Conservation (phyloP, 352 stramenopile genomes). For the Phytophthora kernoviae region DNA sequence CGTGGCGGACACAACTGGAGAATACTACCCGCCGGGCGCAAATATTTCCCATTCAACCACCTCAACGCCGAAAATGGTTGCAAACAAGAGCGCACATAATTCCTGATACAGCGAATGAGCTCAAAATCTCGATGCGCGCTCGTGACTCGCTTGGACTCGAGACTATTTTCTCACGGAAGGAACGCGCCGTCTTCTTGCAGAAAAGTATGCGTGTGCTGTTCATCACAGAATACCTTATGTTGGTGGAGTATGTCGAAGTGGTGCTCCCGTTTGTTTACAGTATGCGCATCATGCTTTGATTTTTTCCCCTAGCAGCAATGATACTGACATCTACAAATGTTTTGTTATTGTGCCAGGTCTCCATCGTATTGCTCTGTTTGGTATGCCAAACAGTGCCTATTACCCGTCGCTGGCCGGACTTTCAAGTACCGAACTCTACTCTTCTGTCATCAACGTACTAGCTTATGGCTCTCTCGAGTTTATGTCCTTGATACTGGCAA, state of each 20-base stretch:
- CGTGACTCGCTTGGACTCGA: background rate
- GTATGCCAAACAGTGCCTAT: constrained; percentile 20
- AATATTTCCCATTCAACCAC: background rate
- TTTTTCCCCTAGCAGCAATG: background rate
- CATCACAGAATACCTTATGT: constrained; percentile 34
- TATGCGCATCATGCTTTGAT: constrained; percentile 3
- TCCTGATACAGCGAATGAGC: background rate
- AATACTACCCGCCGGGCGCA: background rate
- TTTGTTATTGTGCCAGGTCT: constrained; percentile 2
- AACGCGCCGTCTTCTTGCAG: constrained; percentile 17
- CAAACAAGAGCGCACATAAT: background rate
- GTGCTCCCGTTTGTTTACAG: constrained; percentile 33
- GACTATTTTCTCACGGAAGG: constrained; percentile 1
- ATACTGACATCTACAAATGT: background rate
- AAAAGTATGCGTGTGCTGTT: constrained; percentile 27
- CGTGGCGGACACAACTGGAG: background rate
- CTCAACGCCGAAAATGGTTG: background rate
- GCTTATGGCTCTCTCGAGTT: constrained; percentile 21
- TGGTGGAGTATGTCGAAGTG: constrained; percentile 37
- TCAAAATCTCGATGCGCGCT: background rate
- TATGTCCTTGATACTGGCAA: constrained; percentile 1
- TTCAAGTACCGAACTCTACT: constrained; percentile 1
- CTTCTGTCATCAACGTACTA: constrained; percentile 8
- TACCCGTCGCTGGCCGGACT: constrained; percentile 10
- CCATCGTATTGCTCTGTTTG: constrained; percentile 1